Base-by-base conservation (phyloP, 1,284 basidiomycete genomes). In the Rhodotorula sp. region DNA sequence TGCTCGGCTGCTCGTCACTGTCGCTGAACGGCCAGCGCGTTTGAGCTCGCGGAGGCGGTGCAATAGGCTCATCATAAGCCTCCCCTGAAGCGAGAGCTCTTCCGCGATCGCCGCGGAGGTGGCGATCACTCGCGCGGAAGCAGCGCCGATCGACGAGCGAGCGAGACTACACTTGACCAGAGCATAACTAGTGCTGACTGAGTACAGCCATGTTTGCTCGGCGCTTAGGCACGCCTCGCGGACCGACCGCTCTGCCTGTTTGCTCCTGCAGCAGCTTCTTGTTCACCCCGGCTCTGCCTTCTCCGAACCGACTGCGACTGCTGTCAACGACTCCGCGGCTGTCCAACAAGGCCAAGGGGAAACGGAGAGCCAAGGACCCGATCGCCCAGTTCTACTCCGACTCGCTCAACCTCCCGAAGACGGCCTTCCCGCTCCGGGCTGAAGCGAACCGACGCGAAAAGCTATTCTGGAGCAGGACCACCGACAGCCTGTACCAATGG, bases 401-500 rank as follows among this genome's bases (percentile, higher is more conserved):
- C 3, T 67, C 67, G n/a, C 65, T 99, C 10, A 85, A 88, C 6
- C 86, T 99, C 7, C 96, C 96, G 0, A 90, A 88, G 79, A 97
- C 95, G 0, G 76, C 83, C 0, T 93, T 99, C 79, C 88, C 91
- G 0, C 85, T 95, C 66, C 87, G 91, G 81, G 85, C 87, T 15
- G 88, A 93, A 78, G 87, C 89, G 4, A 83, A 85, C 15, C 87
- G 88, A 69, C 86, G 86, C 51, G 89, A 91, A 70, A 82, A 84
- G 31, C 83, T 85, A 26, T 90, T 90, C 77, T 85, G 87, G 65
- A 81, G 83, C 51, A 85, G 88, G 74, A 92, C 91, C 1, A 90
- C 90, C 51, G 87, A 89, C 48, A 86, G 87, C 3, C 84, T 99
- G 20, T 99, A 99, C 80, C 83, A 84, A 43, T 91, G 90, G 89